Conservation (phyloP, 331 rosid genomes). For the Dryas integrifolia region DNA sequence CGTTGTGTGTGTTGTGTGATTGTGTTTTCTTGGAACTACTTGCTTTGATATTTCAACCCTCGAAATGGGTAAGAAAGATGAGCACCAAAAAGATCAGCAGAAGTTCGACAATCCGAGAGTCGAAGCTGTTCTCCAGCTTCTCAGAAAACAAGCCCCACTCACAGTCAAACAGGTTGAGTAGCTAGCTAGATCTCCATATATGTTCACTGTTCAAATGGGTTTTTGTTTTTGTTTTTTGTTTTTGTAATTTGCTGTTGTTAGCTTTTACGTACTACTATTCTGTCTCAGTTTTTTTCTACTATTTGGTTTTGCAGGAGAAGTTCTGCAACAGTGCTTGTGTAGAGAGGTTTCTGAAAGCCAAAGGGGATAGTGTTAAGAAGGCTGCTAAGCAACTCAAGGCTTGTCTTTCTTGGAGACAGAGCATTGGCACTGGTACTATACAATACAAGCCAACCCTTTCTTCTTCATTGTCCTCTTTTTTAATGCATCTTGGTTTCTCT, state of each 20-base stretch:
- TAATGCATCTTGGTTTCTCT: conserved; percentile 3
- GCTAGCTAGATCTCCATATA: conserved; percentile 1
- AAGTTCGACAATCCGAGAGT: conserved; percentile 40
- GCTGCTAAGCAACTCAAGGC: conserved; percentile 82
- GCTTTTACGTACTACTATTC: background rate
- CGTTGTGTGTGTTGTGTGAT: background rate
- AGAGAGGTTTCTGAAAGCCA: conserved; percentile 70
- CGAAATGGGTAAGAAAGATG: conserved; percentile 79
- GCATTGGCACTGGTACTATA: conserved; percentile 59
- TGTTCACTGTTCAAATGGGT: background rate
- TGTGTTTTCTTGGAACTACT: conserved; percentile 24
- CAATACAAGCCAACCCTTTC: conserved; percentile 7
- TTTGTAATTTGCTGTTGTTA: background rate
- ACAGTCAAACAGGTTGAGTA: conserved; percentile 64
- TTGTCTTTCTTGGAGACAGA: conserved; percentile 94
- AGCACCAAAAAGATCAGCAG: conserved; percentile 20
- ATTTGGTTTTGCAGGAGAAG: conserved; percentile 58
- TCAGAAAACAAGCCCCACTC: conserved; percentile 77
- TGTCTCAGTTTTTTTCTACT: background rate
- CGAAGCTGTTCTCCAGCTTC: conserved; percentile 72
- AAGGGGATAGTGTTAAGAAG: conserved; percentile 85
- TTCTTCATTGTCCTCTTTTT: background rate
- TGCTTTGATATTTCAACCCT: conserved; percentile 23
- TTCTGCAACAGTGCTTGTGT: conserved; percentile 79
- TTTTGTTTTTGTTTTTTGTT: background rate